phyloP scores from a whole-genome alignment of 768 basidiomycete species.

The Mycena sanguinolenta region DNA sequence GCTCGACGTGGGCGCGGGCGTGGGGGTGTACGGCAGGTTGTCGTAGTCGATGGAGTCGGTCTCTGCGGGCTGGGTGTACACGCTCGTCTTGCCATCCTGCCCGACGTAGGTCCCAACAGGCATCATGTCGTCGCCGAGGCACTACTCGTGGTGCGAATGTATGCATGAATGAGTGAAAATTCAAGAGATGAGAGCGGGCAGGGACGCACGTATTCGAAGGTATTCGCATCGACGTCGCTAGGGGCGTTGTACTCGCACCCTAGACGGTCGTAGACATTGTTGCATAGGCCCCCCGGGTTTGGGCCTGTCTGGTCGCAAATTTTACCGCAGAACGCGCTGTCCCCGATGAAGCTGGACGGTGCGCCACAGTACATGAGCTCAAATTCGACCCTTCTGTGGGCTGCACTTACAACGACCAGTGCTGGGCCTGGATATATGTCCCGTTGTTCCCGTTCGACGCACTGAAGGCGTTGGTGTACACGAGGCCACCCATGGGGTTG shows the following conservation, averaged over 20 bases:
- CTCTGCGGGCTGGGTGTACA: constrained; percentile 45
- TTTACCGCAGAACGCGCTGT: constrained; percentile 64
- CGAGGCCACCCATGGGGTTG: constrained; percentile 68
- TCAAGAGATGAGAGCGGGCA: too few relatives aligned
- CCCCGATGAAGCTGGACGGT: constrained; percentile 74
- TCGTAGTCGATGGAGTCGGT: constrained; percentile 33
- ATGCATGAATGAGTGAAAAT: background rate
- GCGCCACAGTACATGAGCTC: background rate
- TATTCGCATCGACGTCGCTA: constrained; percentile 55
- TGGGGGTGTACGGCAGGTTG: constrained; percentile 42
- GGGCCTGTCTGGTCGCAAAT: constrained; percentile 62
- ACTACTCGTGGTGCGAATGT: constrained; percentile 46
- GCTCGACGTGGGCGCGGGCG: constrained; percentile 37
- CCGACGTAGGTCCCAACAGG: constrained; percentile 60
- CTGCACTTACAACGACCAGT: constrained; percentile 62
- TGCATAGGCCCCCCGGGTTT: constrained; percentile 53
- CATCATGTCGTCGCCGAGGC: constrained; percentile 62
- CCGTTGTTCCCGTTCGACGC: constrained; percentile 50
- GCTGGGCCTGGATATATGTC: constrained; percentile 56
- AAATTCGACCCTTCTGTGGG: background rate
- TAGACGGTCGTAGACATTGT: constrained; percentile 62
- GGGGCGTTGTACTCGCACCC: constrained; percentile 71
- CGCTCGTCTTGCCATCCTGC: constrained; percentile 37
- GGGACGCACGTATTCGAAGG: constrained; percentile 52
- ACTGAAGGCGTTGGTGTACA: constrained; percentile 62